These are phyloP conservation scores for Cutaneotrichosporon daszewskae DNA, from an alignment of 1,284 basidiomycete genomes.

Conservation along the genomic window DNA sequence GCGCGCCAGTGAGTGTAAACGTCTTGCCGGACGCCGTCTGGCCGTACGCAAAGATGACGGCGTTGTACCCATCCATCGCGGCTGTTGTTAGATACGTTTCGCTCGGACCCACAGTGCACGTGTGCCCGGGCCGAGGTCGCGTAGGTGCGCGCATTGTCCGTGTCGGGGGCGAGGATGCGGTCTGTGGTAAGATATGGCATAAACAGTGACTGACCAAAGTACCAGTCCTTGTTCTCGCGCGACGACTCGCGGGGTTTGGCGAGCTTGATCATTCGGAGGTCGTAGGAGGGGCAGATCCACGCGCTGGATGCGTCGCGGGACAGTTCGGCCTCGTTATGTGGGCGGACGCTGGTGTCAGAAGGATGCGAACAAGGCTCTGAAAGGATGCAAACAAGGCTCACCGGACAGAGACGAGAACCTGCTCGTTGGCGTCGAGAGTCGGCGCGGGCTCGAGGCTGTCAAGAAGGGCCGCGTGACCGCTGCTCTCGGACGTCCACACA, in stretches of 20 bases:
- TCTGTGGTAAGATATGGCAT: conserved; percentile 50
- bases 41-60: conserved; percentile 89
- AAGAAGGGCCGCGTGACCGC: conserved; percentile 12
- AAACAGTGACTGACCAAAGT: conserved; percentile 48
- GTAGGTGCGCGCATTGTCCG: conserved; percentile 77
- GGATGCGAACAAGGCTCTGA: conserved; percentile 19
- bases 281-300: conserved; percentile 35
- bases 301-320: conserved; percentile 24
- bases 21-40: conserved; percentile 72
- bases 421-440: conserved; percentile 52
- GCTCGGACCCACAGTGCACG: conserved; percentile 60
- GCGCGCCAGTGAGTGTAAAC: conserved; percentile 77
- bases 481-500: conserved; percentile 3
- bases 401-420: conserved; percentile 82
- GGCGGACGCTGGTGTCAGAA: conserved; percentile 57
- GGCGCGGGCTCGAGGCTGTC: conserved; percentile 13
- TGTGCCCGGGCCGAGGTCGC: conserved; percentile 75
- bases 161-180: conserved; percentile 50
- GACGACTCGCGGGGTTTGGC: conserved; percentile 30
- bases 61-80: conserved; percentile 94
- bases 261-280: conserved; percentile 39
- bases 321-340: conserved; percentile 52
- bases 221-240: conserved; percentile 43
- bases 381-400: conserved; percentile 44
- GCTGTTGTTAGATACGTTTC: conserved; percentile 50